A percentile compares a stretch with the other conserved stretches of the same genome.
Evolutionary conservation across 2,329 filamentous ascomycete species (phyloP).

Genomic region (Hypoxylon sp.): DNA sequence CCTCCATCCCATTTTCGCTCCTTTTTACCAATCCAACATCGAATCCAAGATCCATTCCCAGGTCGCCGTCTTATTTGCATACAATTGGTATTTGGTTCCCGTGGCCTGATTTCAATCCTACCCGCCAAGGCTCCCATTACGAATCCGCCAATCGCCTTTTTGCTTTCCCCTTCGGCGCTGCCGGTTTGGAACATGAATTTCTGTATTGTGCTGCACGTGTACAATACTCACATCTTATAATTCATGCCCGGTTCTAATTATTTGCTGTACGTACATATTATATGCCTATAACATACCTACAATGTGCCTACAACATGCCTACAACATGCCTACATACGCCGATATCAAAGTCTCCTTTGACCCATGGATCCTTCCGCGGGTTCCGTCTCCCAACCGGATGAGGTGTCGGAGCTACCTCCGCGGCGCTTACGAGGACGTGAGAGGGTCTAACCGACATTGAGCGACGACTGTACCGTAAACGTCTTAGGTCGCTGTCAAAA

Average conservation of each 20-base stretch:
- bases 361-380: slow-evolving; percentile 16
- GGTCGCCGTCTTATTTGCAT: slow-evolving; percentile 35
- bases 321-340: neutral
- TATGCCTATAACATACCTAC: slow-evolving; percentile 1
- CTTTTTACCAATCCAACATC: slow-evolving; percentile 17
- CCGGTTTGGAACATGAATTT: slow-evolving; percentile 18
- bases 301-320: neutral
- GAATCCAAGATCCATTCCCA: slow-evolving; percentile 26
- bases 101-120: slow-evolving; percentile 43
- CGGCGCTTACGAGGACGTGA: slow-evolving; percentile 12
- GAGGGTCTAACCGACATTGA: slow-evolving; percentile 4
- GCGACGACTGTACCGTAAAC: slow-evolving; percentile 16
- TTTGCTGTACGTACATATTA: slow-evolving; percentile 12
- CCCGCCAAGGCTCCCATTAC: slow-evolving; percentile 29
- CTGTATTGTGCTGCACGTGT: slow-evolving; percentile 21
- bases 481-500: slow-evolving; percentile 9
- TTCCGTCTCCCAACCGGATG: slow-evolving; percentile 25
- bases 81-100: slow-evolving; percentile 22
- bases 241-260: slow-evolving; percentile 20
- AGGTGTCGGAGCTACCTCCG: slow-evolving; percentile 31
- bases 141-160: slow-evolving; percentile 23
- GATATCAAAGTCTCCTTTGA: neutral
- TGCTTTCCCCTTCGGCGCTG: slow-evolving; percentile 23
- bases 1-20: slow-evolving; percentile 4
- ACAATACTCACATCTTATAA: slow-evolving; percentile 13